A percentile compares a stretch with the other conserved stretches of the same genome.
Conservation (phyloP, 108 stramenopile genomes). For the Pseudonitzschia pungens region DNA sequence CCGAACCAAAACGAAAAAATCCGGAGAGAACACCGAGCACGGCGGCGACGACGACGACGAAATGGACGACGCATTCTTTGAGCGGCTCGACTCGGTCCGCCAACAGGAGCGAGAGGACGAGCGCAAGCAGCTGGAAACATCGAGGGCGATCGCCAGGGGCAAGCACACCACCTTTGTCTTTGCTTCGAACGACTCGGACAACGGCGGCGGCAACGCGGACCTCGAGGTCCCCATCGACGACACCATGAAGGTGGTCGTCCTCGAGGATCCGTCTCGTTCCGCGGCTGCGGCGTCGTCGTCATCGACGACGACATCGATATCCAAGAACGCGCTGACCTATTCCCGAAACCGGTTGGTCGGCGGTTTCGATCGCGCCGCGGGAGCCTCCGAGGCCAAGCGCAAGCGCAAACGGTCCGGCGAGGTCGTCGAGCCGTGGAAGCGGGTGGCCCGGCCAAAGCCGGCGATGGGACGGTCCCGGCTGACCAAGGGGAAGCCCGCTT, state of each 20-base stretch:
- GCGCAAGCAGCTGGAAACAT: conserved; percentile 11
- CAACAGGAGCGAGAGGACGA: conserved; percentile 12
- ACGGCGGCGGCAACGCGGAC: not conserved
- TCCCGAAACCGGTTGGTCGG: conserved; percentile 24
- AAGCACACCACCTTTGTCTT: conserved; percentile 48
- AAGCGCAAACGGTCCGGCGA: conserved; percentile 4
- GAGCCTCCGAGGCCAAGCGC: conserved; percentile 6
- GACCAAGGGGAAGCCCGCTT: conserved; percentile 10
- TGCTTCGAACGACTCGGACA: not conserved
- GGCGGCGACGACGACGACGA: conserved; percentile 25
- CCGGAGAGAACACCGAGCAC: conserved; percentile 10
- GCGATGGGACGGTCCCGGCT: conserved; percentile 14
- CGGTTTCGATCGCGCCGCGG: conserved; percentile 15
- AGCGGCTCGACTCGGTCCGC: conserved; percentile 29
- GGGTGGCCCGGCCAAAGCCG: conserved; percentile 28
- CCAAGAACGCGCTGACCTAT: conserved; percentile 28
- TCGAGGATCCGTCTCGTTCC: conserved; percentile 10
- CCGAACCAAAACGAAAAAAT: not conserved
- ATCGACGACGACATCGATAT: conserved; percentile 9
- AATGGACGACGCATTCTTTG: conserved; percentile 46
- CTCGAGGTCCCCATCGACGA: conserved; percentile 16
- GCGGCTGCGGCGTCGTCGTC: not conserved
- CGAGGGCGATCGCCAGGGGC: conserved; percentile 23
- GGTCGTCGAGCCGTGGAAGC: conserved; percentile 31
- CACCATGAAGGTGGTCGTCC: conserved; percentile 42